Evolutionary conservation across 768 basidiomycete genomes (phyloP), one percentile per base, ranked within the genome.

Genomic region (Calocybe gangraenosa): DNA sequence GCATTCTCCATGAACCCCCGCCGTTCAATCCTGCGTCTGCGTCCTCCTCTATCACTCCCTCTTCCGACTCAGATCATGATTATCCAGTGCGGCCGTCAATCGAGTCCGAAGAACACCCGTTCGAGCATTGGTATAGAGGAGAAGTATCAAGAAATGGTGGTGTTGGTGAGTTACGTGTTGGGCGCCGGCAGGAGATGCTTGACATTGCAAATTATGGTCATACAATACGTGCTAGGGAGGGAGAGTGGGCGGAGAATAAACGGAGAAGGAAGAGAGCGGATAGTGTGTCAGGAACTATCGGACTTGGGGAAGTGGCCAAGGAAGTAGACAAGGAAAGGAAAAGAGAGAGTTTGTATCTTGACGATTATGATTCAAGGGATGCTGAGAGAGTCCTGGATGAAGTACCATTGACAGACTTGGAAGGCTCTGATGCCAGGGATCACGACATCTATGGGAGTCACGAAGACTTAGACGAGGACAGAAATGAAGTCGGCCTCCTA

Each of bases 71-170:
- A 33, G 56, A 54, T 23, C 52, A 55, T 34, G 49, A 60, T 7
- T 67, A 71, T 18, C 71, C 70, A 25, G 21, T 73, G 3, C 75
- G 87, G 35, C 66, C 73, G 10, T 87, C 87, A 3, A 74, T 66
- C 19, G 87, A 91, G 18, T 89, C 87, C 4, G 87, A 88, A 49
- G 89, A 92, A 58, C 76, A 78, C 11, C 88, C 88, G 0, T 92
- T 84, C 48, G 87, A 92, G 55, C 89, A 92, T 56, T 92, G 89
- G 89, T 92, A 92, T 58, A 82, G 89, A 39, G 89, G 89, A 1
- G 89, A 92, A 53, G 78, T 88, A 3, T 82, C 88, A 10, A 75
- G 89, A 38, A 92, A 92, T 57, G 89, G 89, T 19, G 89, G 89
- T n/a, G 87, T 92, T 9, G 89, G 89, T 39, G 89, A 92, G 62